phyloP scores from a whole-genome alignment of 306 rosid species.

The Begonia loranthoides region DNA sequence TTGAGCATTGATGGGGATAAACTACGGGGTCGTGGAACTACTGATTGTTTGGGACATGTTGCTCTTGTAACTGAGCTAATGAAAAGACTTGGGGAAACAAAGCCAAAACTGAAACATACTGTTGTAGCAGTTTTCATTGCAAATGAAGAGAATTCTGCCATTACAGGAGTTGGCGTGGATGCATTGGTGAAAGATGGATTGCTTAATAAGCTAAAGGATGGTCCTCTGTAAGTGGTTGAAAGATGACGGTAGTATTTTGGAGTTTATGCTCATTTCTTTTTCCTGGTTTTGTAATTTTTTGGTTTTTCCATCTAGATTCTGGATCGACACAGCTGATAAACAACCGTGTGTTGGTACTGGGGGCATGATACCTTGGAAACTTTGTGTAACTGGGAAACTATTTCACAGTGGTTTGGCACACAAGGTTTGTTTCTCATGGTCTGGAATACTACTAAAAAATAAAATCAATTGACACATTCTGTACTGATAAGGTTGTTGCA shows the following conservation, averaged over 20 bases:
- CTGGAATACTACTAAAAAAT: background rate
- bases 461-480: constrained; percentile 1
- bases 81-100: constrained; percentile 70
- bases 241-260: too few species aligned
- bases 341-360: constrained; percentile 96
- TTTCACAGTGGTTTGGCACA: constrained; percentile 91
- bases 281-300: constrained; percentile 7
- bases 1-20: constrained; percentile 80
- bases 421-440: constrained; percentile 27
- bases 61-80: constrained; percentile 78
- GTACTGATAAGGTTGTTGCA: background rate
- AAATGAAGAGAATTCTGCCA: constrained; percentile 79
- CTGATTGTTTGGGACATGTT: constrained; percentile 92
- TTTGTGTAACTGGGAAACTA: constrained; percentile 64
- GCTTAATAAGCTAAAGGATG: constrained; percentile 53
- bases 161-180: constrained; percentile 79
- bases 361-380: constrained; percentile 90
- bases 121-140: constrained; percentile 86
- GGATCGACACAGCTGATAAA: constrained; percentile 90
- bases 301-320: constrained; percentile 37
- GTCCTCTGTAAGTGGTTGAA: constrained; percentile 62
- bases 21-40: constrained; percentile 86
- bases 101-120: constrained; percentile 57
- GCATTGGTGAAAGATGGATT: constrained; percentile 75
- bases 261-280: too few species aligned